phyloP scores from a whole-genome alignment of 176 grass and related monocot genomes.

The Aegilops sharonensis region DNA sequence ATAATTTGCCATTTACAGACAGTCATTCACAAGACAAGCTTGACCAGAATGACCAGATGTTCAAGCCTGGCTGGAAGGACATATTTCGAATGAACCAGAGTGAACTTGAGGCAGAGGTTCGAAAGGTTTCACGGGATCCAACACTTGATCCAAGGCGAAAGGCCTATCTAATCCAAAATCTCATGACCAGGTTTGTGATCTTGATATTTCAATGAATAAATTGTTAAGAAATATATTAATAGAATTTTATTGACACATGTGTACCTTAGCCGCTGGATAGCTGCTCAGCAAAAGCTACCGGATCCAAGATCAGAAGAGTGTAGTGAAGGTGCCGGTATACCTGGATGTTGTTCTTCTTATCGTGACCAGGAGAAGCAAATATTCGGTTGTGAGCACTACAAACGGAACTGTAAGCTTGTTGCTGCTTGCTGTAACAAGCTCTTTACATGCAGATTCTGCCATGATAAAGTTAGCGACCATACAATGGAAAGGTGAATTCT shows the following conservation, averaged over 20 bases:
- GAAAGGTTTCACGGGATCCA: conserved; percentile 91
- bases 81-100: conserved; percentile 99
- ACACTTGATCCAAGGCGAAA: conserved; percentile 97
- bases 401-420: conserved; percentile 94
- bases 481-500: conserved; percentile 89
- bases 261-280: conserved; percentile 87
- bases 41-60: conserved; percentile 83
- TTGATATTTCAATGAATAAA: conserved; percentile 26
- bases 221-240: conserved; percentile 2
- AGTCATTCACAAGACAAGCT: conserved; percentile 59
- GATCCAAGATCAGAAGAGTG: conserved; percentile 53
- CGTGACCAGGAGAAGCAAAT: conserved; percentile 63
- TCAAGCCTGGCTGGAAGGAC: conserved; percentile 99
- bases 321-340: conserved; percentile 44
- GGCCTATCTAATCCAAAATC: conserved; percentile 98
- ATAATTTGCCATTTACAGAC: conserved; percentile 40
- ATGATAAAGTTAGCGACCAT: conserved; percentile 99
- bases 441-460: conserved; percentile 97
- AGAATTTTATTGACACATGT: conserved; percentile 30
- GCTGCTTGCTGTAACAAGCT: conserved; percentile 94
- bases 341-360: conserved; percentile 84
- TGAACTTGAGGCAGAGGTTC: conserved; percentile 94
- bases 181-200: conserved; percentile 87
- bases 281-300: conserved; percentile 96
- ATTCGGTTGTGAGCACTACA: conserved; percentile 98